These are phyloP conservation scores for Alternaria gansuensis DNA, from an alignment of 2,329 filamentous ascomycete species.

Conservation along the genomic window DNA sequence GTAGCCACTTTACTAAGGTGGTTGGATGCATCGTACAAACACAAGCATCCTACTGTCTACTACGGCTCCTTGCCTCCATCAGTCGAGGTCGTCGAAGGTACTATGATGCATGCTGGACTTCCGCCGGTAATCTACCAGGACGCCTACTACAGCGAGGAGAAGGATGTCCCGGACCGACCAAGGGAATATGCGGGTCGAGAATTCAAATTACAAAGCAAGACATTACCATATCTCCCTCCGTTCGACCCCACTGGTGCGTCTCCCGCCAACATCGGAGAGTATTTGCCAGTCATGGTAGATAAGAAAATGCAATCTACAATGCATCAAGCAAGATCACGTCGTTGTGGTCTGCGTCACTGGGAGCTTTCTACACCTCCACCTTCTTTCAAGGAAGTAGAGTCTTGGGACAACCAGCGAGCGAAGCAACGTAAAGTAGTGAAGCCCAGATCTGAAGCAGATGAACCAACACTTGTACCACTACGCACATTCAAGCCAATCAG, in stretches of 20 bases:
- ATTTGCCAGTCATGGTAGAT: conserved; percentile 59
- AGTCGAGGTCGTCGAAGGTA: conserved; percentile 60
- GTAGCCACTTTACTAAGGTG: conserved; percentile 29
- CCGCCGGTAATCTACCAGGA: conserved; percentile 82
- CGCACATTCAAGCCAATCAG: conserved; percentile 33
- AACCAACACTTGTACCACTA: conserved; percentile 17
- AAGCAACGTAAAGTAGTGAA: conserved; percentile 25
- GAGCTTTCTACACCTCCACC: conserved; percentile 78
- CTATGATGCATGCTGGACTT: conserved; percentile 65
- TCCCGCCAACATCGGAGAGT: conserved; percentile 65
- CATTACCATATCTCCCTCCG: conserved; percentile 78
- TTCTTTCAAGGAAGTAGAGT: conserved; percentile 70
- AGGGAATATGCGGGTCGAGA: conserved; percentile 89
- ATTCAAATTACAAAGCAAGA: conserved; percentile 78
- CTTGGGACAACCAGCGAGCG: conserved; percentile 67
- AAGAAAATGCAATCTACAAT: conserved; percentile 60
- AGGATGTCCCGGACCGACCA: conserved; percentile 78
- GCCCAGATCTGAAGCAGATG: conserved; percentile 13
- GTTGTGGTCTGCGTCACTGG: conserved; percentile 76
- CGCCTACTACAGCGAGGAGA: conserved; percentile 83
- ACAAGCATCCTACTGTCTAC: conserved; percentile 40
- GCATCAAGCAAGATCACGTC: conserved; percentile 63
- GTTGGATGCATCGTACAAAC: conserved; percentile 31
- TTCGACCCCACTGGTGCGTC: conserved; percentile 74
- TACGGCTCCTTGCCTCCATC: conserved; percentile 55